These are phyloP conservation scores for Auriscalpium microsporum DNA, from an alignment of 768 basidiomycete species.

Conservation along the genomic window DNA sequence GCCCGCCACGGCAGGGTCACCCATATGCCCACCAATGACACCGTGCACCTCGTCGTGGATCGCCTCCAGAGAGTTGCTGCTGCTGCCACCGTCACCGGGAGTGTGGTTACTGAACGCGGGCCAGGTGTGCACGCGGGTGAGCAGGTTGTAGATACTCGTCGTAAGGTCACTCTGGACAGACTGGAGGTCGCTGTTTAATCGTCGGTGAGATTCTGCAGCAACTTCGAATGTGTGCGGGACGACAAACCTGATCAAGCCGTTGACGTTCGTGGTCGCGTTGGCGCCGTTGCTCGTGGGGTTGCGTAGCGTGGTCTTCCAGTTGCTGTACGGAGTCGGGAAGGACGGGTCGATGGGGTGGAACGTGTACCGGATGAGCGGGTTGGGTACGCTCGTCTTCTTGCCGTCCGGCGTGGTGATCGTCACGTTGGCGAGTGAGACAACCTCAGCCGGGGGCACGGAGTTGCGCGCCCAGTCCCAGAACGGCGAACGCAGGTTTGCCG, in stretches of 20 bases:
- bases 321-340: constrained; percentile 2
- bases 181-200: background rate
- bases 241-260: constrained; percentile 21
- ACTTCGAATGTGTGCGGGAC: background rate
- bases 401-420: constrained; percentile 28
- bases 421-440: constrained; percentile 27
- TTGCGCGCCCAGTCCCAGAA: constrained; percentile 47
- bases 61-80: constrained; percentile 39
- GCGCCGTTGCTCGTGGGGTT: background rate
- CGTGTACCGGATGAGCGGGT: constrained; percentile 28
- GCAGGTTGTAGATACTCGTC: constrained; percentile 22
- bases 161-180: constrained; percentile 5
- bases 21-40: constrained; percentile 18
- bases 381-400: constrained; percentile 18
- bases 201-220: background rate
- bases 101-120: constrained; percentile 40
- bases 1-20: constrained; percentile 23
- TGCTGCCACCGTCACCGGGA: constrained; percentile 27
- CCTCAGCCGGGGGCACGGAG: constrained; percentile 30
- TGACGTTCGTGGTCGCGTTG: constrained; percentile 18
- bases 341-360: constrained; percentile 25
- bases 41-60: constrained; percentile 41
- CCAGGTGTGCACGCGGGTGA: constrained; percentile 33
- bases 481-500: constrained; percentile 30
- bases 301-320: constrained; percentile 7